phyloP scores from a whole-genome alignment of 495 filamentous ascomycete species.

The Articulospora tetracladia region DNA sequence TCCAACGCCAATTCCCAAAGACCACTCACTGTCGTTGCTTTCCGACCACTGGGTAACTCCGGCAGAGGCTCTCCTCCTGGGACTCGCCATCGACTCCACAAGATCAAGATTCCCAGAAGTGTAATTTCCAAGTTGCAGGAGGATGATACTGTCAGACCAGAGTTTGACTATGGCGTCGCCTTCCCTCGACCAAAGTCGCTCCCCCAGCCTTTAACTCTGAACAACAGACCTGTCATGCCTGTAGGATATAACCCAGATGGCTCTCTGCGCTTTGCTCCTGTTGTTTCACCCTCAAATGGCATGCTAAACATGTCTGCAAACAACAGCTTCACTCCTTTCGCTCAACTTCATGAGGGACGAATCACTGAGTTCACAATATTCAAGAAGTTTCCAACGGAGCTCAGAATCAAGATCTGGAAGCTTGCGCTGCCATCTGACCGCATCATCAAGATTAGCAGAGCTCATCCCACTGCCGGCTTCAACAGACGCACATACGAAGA shows the following conservation, averaged over 20 bases:
- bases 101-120: too few relatives aligned
- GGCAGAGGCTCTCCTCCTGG: too few relatives aligned
- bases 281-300: background rate
- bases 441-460: background rate
- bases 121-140: too few relatives aligned
- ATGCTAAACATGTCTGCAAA: background rate
- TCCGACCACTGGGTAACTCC: too few relatives aligned
- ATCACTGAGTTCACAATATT: background rate
- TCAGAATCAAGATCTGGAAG: background rate
- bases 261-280: background rate
- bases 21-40: too few relatives aligned
- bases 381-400: background rate
- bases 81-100: too few relatives aligned
- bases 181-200: background rate
- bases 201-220: background rate
- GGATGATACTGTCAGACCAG: background rate
- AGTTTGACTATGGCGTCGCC: background rate
- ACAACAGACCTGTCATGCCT: background rate
- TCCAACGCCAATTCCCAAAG: too few relatives aligned
- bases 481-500: background rate
- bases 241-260: background rate
- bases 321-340: too few relatives aligned
- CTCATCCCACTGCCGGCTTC: background rate
- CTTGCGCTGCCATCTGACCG: background rate
- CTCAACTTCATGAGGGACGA: background rate